Percentiles rank a stretch among this genome's conserved stretches.
Conservation (phyloP, 495 filamentous ascomycete species). For the Penicillium angulare region DNA sequence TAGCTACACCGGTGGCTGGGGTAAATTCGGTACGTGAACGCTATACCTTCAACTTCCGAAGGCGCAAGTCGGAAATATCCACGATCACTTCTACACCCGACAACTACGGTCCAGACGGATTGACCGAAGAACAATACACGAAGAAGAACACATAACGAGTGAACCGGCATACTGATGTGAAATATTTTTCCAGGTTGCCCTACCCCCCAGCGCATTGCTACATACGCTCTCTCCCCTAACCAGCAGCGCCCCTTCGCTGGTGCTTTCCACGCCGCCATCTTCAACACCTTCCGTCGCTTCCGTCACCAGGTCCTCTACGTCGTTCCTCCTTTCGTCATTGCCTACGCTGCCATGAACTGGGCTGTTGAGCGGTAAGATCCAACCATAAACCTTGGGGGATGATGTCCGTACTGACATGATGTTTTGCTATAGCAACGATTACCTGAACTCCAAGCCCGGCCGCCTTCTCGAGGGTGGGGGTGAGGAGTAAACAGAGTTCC, state of each 20-base stretch:
- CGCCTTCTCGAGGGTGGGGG: slow-evolving; percentile 48
- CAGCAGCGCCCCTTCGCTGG: slow-evolving; percentile 65
- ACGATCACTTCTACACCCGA: not conserved
- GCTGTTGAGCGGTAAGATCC: slow-evolving; percentile 70
- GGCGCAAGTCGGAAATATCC: slow-evolving; percentile 8
- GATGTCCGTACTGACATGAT: slow-evolving; percentile 1
- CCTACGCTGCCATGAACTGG: slow-evolving; percentile 82
- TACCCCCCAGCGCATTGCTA: slow-evolving; percentile 61
- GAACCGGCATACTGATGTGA: slow-evolving; percentile 1
- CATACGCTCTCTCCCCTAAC: slow-evolving; percentile 62
- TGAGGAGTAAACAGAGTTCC: slow-evolving; percentile 35
- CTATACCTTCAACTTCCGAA: slow-evolving; percentile 15
- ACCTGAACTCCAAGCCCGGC: slow-evolving; percentile 87
- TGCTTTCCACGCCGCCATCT: slow-evolving; percentile 59
- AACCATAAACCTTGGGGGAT: too few species aligned
- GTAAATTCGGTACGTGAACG: slow-evolving; percentile 69
- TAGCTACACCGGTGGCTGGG: slow-evolving; percentile 86
- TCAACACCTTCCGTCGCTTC: slow-evolving; percentile 60
- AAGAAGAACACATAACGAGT: not conserved
- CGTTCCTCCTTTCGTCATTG: slow-evolving; percentile 70
- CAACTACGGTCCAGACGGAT: too few species aligned
- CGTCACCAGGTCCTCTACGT: slow-evolving; percentile 75
- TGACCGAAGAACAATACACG: not conserved
- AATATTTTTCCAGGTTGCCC: slow-evolving; percentile 34
- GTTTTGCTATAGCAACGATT: slow-evolving; percentile 67